Percentiles rank a stretch among this genome's conserved stretches.
Evolutionary conservation across 371 early-diverging fungal genomes (phyloP).

Genomic region (Chytridium lagenaria): DNA sequence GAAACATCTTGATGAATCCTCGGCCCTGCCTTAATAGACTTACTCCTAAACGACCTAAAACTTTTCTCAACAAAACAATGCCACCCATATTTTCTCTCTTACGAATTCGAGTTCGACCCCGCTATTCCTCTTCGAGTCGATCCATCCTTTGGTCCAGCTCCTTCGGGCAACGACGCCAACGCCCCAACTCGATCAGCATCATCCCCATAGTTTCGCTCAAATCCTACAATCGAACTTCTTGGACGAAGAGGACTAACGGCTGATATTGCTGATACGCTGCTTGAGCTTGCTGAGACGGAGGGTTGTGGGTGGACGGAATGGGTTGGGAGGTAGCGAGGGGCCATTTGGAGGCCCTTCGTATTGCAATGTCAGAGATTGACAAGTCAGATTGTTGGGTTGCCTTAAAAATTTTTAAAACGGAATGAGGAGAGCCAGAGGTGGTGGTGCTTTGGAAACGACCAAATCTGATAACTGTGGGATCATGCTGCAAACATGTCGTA

Average conservation of each 20-base stretch:
- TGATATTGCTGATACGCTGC: constrained; percentile 11
- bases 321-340: background rate
- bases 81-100: background rate
- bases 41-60: constrained; percentile 14
- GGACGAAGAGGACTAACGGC: constrained; percentile 6
- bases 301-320: constrained; percentile 8
- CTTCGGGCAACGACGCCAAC: background rate
- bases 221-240: constrained; percentile 12
- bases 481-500: too few species aligned
- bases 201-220: constrained; percentile 1
- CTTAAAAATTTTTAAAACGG: too few species aligned
- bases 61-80: background rate
- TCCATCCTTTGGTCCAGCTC: constrained; percentile 16
- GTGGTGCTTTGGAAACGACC: too few species aligned
- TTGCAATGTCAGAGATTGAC: too few species aligned
- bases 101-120: constrained; percentile 18
- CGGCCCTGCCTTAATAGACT: constrained; percentile 17
- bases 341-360: too few species aligned
- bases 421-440: too few species aligned
- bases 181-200: constrained; percentile 9
- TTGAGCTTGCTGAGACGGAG: constrained; percentile 11
- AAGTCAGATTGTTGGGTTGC: too few species aligned
- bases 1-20: background rate
- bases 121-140: constrained; percentile 2
- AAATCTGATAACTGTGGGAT: too few species aligned